These are phyloP conservation scores for Cystobasidium slooffiae DNA, from an alignment of 1,284 basidiomycete genomes.

Conservation along the genomic window DNA sequence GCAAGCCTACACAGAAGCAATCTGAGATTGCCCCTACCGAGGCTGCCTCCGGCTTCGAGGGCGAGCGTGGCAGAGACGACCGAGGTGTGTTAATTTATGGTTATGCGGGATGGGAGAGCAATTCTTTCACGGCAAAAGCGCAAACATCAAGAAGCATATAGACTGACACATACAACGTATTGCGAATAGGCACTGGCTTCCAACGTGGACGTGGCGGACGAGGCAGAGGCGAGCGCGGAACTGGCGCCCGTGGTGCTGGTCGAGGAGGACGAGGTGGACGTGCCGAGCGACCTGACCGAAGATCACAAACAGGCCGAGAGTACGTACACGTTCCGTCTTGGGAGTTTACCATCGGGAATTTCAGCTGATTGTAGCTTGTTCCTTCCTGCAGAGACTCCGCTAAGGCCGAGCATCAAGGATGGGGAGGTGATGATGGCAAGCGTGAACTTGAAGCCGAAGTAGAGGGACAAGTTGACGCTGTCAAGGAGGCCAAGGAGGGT, in stretches of 20 bases:
- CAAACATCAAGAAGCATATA: not conserved
- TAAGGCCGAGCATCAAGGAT: conserved; percentile 47
- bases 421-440: conserved; percentile 48
- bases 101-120: not conserved
- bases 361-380: not conserved
- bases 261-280: conserved; percentile 32
- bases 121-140: not conserved
- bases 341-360: not conserved
- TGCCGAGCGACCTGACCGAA: conserved; percentile 37
- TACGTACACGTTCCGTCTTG: conserved; percentile 7
- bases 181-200: conserved; percentile 35
- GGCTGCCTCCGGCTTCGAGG: conserved; percentile 39
- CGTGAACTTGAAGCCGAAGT: conserved; percentile 46
- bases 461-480: conserved; percentile 40
- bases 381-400: conserved; percentile 40
- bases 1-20: conserved; percentile 19
- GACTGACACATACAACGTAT: not conserved
- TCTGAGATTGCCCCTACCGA: conserved; percentile 3
- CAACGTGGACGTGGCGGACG: conserved; percentile 34
- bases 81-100: conserved; percentile 25
- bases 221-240: conserved; percentile 23
- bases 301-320: conserved; percentile 36
- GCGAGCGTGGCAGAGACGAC: conserved; percentile 40
- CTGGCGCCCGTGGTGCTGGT: conserved; percentile 29
- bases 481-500: conserved; percentile 35